These are phyloP conservation scores for Leccinum discolor DNA, from an alignment of 1,284 basidiomycete genomes.

Conservation along the genomic window DNA sequence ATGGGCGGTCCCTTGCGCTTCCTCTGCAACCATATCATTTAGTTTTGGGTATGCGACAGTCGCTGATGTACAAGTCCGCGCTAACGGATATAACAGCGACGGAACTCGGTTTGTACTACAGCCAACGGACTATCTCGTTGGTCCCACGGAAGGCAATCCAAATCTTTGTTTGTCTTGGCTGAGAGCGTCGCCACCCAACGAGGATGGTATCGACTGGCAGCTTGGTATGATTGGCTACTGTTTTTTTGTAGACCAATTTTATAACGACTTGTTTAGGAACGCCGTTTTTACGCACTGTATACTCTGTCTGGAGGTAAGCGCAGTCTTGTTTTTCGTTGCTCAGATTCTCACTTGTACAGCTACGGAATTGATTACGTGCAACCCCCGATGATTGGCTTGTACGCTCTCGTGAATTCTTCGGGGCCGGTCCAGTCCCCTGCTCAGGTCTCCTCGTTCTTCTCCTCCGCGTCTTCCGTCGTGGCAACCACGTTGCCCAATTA, in stretches of 20 bases:
- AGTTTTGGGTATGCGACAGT: slow-evolving; percentile 62
- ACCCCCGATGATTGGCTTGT: slow-evolving; percentile 74
- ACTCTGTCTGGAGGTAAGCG: slow-evolving; percentile 76
- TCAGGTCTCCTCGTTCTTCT: slow-evolving; percentile 55
- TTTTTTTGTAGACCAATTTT: not conserved
- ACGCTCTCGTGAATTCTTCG: slow-evolving; percentile 53
- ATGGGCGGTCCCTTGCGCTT: slow-evolving; percentile 84
- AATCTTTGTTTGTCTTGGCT: slow-evolving; percentile 85
- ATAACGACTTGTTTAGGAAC: slow-evolving; percentile 44
- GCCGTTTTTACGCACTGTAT: slow-evolving; percentile 80
- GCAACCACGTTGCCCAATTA: slow-evolving; percentile 78
- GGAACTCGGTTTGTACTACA: slow-evolving; percentile 45
- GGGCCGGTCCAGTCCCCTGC: slow-evolving; percentile 40
- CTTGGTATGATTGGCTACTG: slow-evolving; percentile 45
- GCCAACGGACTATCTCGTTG: slow-evolving; percentile 84
- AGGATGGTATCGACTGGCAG: slow-evolving; percentile 88
- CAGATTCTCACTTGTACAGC: slow-evolving; percentile 37
- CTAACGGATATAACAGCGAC: slow-evolving; percentile 15
- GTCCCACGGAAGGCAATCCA: slow-evolving; percentile 65
- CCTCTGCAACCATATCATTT: slow-evolving; percentile 65
- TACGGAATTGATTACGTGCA: slow-evolving; percentile 74
- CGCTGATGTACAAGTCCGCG: not conserved
- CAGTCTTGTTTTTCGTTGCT: slow-evolving; percentile 1
- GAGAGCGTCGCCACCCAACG: slow-evolving; percentile 59
- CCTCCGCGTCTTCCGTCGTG: slow-evolving; percentile 64